Evolutionary conservation across 495 filamentous ascomycete genomes (phyloP).

Genomic region (Amphirosellinia nigrospora): DNA sequence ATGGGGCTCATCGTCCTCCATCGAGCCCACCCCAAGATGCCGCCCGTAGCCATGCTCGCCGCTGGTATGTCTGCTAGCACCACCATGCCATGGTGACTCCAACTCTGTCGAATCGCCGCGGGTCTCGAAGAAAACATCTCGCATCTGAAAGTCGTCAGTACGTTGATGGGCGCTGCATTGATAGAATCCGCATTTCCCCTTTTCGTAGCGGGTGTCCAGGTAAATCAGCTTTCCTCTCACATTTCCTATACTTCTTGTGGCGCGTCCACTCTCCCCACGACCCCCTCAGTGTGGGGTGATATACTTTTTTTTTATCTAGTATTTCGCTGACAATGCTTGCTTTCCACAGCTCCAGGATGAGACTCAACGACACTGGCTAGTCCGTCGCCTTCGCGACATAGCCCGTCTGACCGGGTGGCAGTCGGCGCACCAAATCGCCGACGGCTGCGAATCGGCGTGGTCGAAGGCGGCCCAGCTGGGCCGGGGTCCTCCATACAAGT

Average conservation of each 20-base stretch:
- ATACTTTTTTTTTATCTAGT: too few species aligned
- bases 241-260: background rate
- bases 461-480: slow-evolving; percentile 70
- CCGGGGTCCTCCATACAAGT: slow-evolving; percentile 74
- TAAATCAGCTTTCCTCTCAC: slow-evolving; percentile 27
- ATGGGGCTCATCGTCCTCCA: slow-evolving; percentile 79
- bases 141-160: slow-evolving; percentile 67
- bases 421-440: slow-evolving; percentile 75
- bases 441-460: slow-evolving; percentile 87
- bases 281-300: too few species aligned
- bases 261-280: background rate
- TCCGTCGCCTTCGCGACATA: slow-evolving; percentile 74
- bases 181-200: slow-evolving; percentile 79
- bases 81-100: slow-evolving; percentile 72
- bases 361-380: slow-evolving; percentile 75
- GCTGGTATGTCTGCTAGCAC: slow-evolving; percentile 71
- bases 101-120: slow-evolving; percentile 80
- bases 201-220: slow-evolving; percentile 83
- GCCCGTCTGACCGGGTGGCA: slow-evolving; percentile 87
- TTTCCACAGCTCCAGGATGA: slow-evolving; percentile 68
- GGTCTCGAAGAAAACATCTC: slow-evolving; percentile 74
- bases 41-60: slow-evolving; percentile 86
- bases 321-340: slow-evolving; percentile 8
- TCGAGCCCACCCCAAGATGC: slow-evolving; percentile 86
- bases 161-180: slow-evolving; percentile 78